Evolutionary conservation across 257 asterid species (phyloP).

Genomic region (Nicotiana knightiana): DNA sequence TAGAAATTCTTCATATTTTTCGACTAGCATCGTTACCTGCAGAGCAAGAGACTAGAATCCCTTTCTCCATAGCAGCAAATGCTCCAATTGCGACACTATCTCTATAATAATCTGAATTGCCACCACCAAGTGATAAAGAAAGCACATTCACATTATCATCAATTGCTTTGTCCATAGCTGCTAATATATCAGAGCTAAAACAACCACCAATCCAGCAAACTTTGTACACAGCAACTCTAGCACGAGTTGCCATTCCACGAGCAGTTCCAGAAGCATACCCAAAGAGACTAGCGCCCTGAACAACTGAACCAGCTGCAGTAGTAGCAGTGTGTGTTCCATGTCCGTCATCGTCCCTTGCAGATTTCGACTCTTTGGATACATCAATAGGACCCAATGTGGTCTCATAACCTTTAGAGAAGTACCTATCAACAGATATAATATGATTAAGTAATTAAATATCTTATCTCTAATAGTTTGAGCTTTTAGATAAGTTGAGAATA

Average conservation of each 20-base stretch:
- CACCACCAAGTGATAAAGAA: conserved; percentile 57
- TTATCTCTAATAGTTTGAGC: neutral
- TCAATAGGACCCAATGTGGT: conserved; percentile 39
- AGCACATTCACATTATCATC: conserved; percentile 59
- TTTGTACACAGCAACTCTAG: conserved; percentile 57
- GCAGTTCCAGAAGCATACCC: conserved; percentile 62
- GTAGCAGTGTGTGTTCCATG: conserved; percentile 73
- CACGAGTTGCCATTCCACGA: conserved; percentile 66
- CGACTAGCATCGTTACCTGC: conserved; percentile 37
- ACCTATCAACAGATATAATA: conserved; percentile 12
- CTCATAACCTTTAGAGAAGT: conserved; percentile 37
- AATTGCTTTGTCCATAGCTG: conserved; percentile 62
- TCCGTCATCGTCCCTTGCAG: conserved; percentile 66
- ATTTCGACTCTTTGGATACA: conserved; percentile 26
- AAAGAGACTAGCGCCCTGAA: conserved; percentile 39
- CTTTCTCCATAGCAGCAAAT: conserved; percentile 64
- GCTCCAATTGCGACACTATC: conserved; percentile 53
- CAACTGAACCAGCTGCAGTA: conserved; percentile 55
- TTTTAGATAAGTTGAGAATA: neutral
- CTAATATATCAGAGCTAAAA: conserved; percentile 52
- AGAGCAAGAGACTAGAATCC: conserved; percentile 56
- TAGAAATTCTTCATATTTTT: neutral
- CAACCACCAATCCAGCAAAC: conserved; percentile 61
- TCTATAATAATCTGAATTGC: conserved; percentile 27
- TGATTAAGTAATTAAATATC: neutral